Conservation (phyloP, 208 protist species). For the Crithidia fasciculata region DNA sequence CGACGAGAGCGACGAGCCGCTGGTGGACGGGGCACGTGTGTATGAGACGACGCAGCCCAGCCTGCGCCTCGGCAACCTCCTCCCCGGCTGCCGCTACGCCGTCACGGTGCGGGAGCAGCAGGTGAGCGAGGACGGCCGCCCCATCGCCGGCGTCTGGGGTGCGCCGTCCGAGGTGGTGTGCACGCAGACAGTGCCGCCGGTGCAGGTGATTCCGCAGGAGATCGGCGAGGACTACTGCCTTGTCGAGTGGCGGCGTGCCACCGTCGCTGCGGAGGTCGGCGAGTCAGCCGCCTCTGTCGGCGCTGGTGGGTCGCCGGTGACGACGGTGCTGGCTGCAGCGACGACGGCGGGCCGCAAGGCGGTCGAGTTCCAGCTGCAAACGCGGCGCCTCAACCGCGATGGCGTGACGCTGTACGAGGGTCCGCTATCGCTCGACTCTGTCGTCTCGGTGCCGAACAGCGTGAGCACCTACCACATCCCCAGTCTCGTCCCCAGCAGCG, state of each 20-base stretch:
- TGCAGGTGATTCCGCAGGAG: constrained; percentile 77
- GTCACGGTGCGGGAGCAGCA: constrained; percentile 87
- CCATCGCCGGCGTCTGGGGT: constrained; percentile 64
- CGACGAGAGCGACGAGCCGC: constrained; percentile 79
- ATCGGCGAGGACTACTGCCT: constrained; percentile 92
- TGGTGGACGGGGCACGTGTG: constrained; percentile 81
- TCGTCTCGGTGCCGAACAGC: constrained; percentile 53
- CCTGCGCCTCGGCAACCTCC: constrained; percentile 81
- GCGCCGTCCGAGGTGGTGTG: constrained; percentile 53
- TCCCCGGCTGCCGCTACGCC: constrained; percentile 81
- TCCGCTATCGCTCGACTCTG: constrained; percentile 62
- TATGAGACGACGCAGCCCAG: constrained; percentile 92
- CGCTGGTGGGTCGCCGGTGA: constrained; percentile 4
- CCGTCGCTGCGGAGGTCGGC: constrained; percentile 1
- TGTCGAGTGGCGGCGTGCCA: constrained; percentile 75
- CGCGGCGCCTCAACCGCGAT: constrained; percentile 62
- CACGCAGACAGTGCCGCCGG: constrained; percentile 77
- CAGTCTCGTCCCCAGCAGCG: constrained; percentile 79
- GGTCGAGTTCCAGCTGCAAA: constrained; percentile 81
- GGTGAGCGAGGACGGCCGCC: constrained; percentile 58
- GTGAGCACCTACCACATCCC: constrained; percentile 60
- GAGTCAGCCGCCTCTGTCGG: background rate
- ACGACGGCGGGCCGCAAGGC: constrained; percentile 29
- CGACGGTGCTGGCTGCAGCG: constrained; percentile 19
- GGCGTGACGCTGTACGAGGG: constrained; percentile 55